A percentile compares a stretch with the other conserved stretches of the same genome.
phyloP scores from a whole-genome alignment of 192 early-diverging fungal genomes.

The Podila verticillata region DNA sequence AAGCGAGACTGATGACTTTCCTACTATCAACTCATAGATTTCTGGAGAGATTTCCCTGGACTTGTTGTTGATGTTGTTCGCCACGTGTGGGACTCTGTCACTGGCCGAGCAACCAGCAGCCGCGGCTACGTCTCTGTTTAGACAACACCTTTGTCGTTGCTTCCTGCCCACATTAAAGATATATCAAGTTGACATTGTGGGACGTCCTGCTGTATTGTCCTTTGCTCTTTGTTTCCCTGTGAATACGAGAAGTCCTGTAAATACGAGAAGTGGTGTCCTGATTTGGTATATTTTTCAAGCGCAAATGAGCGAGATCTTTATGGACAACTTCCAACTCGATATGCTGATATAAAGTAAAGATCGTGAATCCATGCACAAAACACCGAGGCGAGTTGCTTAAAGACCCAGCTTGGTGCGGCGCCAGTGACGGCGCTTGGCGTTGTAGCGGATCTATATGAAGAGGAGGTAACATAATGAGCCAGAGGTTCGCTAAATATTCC shows the following conservation, averaged over 20 bases:
- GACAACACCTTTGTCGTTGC: background rate
- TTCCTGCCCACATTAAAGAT: background rate
- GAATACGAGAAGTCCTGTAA: background rate
- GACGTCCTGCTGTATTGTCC: no score
- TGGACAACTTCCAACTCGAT: slow-evolving; percentile 15
- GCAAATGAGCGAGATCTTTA: slow-evolving; percentile 49
- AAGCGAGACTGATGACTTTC: background rate
- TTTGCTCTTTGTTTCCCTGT: no score
- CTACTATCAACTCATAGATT: slow-evolving; percentile 8
- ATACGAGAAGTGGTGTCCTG: background rate
- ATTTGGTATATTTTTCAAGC: slow-evolving; percentile 16
- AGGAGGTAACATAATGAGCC: background rate
- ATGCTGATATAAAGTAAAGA: slow-evolving; percentile 15
- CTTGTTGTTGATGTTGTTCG: slow-evolving; percentile 40
- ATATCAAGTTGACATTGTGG: background rate
- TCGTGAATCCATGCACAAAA: background rate
- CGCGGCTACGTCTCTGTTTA: slow-evolving; percentile 38
- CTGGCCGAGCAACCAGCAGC: slow-evolving; percentile 16
- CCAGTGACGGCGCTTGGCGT: slow-evolving; percentile 99
- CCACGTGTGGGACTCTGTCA: slow-evolving; percentile 44
- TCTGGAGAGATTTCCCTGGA: slow-evolving; percentile 42
- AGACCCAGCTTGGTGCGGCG: slow-evolving; percentile 97
- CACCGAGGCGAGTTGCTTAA: slow-evolving; percentile 63
- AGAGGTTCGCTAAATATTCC: background rate
- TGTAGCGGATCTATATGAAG: slow-evolving; percentile 76